phyloP scores from a whole-genome alignment of 140 eudicot species.

The Ambrosia hybrid region DNA sequence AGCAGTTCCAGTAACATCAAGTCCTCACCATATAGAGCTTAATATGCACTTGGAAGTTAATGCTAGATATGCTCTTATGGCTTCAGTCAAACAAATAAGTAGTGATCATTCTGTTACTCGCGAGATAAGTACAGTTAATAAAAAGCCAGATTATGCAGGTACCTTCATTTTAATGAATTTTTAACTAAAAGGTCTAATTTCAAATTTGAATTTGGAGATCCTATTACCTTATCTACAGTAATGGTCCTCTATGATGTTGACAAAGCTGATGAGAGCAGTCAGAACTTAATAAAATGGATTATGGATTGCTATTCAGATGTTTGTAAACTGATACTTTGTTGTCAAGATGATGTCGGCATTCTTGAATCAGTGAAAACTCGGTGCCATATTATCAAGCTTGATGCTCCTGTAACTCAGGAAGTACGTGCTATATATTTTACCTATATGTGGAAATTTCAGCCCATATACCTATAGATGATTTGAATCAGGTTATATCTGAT shows the following conservation, averaged over 20 bases:
- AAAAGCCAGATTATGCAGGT: conserved; percentile 78
- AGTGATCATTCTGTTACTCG: conserved; percentile 50
- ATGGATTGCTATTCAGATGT: conserved; percentile 86
- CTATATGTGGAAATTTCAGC: background rate
- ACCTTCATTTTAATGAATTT: background rate
- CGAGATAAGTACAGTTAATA: conserved; percentile 55
- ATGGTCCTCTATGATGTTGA: conserved; percentile 81
- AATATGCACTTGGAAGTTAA: conserved; percentile 64
- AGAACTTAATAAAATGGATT: conserved; percentile 79
- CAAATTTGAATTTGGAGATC: conserved; percentile 2
- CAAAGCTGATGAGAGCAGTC: conserved; percentile 71
- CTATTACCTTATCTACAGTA: conserved; percentile 42
- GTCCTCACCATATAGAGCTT: conserved; percentile 79
- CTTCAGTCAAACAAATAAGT: conserved; percentile 69
- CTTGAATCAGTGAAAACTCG: conserved; percentile 66
- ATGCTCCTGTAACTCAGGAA: conserved; percentile 67
- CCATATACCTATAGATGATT: too few relatives aligned
- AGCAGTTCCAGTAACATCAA: conserved; percentile 64
- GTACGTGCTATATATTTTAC: conserved; percentile 37
- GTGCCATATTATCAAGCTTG: conserved; percentile 62
- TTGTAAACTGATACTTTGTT: conserved; percentile 72
- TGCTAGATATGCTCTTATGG: conserved; percentile 75
- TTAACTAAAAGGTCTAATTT: background rate
- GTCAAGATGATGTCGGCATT: conserved; percentile 63
- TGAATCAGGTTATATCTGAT: too few relatives aligned